These are phyloP conservation scores for Phragmites australis DNA, from an alignment of 176 grass and related monocot genomes.

Conservation along the genomic window DNA sequence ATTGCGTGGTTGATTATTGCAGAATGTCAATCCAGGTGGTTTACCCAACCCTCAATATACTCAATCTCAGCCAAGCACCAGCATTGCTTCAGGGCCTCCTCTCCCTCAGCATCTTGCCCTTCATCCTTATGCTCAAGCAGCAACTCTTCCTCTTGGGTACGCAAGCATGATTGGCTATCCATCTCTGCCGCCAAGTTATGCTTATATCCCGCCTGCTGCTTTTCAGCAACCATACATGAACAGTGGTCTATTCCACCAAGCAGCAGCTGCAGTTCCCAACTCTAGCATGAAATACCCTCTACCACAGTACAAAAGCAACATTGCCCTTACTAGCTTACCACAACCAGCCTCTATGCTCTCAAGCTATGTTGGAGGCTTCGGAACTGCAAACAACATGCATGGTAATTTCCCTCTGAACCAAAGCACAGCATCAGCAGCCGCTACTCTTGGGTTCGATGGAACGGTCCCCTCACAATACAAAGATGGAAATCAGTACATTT, in stretches of 20 bases:
- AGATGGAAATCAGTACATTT: constrained; percentile 62
- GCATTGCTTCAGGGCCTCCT: constrained; percentile 52
- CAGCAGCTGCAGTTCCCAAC: constrained; percentile 52
- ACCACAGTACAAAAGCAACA: constrained; percentile 72
- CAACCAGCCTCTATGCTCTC: constrained; percentile 52
- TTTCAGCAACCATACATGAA: constrained; percentile 68
- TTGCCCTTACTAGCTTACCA: constrained; percentile 61
- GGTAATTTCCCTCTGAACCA: constrained; percentile 64
- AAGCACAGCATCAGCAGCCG: constrained; percentile 47
- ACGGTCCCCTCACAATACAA: constrained; percentile 59
- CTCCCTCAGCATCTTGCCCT: constrained; percentile 69
- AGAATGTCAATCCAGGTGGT: constrained; percentile 57
- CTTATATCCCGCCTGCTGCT: constrained; percentile 61
- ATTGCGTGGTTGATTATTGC: constrained; percentile 25
- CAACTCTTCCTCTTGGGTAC: constrained; percentile 66
- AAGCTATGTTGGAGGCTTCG: constrained; percentile 59
- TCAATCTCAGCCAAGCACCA: constrained; percentile 55
- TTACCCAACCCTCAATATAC: constrained; percentile 56
- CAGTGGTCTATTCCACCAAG: constrained; percentile 65
- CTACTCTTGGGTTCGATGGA: constrained; percentile 64
- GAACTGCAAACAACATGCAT: constrained; percentile 58
- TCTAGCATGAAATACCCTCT: constrained; percentile 62
- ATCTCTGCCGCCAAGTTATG: constrained; percentile 65
- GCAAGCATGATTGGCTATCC: constrained; percentile 77
- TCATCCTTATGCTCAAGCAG: constrained; percentile 72